Evolutionary conservation across 176 grass and related monocot genomes (phyloP).

Genomic region (Triticum monococcum): DNA sequence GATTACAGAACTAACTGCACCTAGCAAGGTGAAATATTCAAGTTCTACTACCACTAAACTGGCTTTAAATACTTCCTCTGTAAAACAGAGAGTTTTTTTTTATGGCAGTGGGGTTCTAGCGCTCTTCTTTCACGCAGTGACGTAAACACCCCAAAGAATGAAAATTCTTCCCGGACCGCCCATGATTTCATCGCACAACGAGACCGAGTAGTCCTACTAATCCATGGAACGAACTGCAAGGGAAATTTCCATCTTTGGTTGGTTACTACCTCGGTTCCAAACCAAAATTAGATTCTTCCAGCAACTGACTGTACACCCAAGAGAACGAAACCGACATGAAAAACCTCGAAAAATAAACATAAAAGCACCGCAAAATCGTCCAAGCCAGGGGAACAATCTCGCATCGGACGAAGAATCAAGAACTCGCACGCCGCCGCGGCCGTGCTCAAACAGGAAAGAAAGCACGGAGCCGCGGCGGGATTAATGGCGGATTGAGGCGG

Average conservation of each 20-base stretch:
- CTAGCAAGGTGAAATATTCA: background rate
- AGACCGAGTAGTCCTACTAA: background rate
- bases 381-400: background rate
- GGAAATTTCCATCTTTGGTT: background rate
- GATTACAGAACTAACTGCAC: background rate
- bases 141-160: background rate
- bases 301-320: background rate
- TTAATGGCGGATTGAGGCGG: constrained; percentile 9
- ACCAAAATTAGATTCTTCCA: background rate
- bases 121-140: constrained; percentile 14
- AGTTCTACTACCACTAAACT: background rate
- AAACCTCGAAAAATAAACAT: background rate
- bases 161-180: background rate
- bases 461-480: background rate
- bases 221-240: constrained; percentile 6
- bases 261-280: background rate
- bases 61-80: background rate
- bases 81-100: background rate
- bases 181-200: background rate
- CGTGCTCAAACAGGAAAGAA: background rate
- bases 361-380: background rate
- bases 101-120: background rate
- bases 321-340: background rate
- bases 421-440: background rate
- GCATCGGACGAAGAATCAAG: constrained; percentile 15